These are phyloP conservation scores for Ceriops zippeliana DNA, from an alignment of 345 rosid species.

Conservation along the genomic window DNA sequence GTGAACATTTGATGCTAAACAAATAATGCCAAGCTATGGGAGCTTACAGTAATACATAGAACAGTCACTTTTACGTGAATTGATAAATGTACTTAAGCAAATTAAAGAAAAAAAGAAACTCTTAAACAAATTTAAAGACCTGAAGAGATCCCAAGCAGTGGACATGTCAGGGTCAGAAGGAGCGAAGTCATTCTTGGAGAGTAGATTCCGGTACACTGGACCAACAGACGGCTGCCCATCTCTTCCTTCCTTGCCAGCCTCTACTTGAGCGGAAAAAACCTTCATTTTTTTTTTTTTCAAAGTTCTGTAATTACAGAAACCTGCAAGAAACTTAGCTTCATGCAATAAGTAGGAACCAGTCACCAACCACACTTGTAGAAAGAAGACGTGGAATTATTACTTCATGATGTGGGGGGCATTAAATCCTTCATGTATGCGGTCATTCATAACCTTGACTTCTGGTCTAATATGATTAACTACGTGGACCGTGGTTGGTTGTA, in stretches of 20 bases:
- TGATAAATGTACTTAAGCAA: background rate
- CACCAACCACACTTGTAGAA: background rate
- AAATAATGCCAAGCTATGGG: too few species aligned
- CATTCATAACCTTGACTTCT: background rate
- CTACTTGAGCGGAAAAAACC: slow-evolving; percentile 65
- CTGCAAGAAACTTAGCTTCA: background rate
- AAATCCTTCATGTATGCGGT: background rate
- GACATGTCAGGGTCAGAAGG: slow-evolving; percentile 41
- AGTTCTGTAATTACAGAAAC: background rate
- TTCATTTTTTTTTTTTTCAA: slow-evolving; percentile 35
- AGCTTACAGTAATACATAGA: too few species aligned
- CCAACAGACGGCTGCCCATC: slow-evolving; percentile 82
- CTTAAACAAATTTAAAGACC: slow-evolving; percentile 29
- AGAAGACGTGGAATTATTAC: background rate
- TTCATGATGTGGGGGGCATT: background rate
- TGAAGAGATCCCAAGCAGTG: slow-evolving; percentile 86
- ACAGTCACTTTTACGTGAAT: too few species aligned
- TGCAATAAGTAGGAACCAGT: too few species aligned
- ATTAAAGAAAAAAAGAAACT: background rate
- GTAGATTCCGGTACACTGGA: slow-evolving; percentile 71
- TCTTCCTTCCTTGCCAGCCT: slow-evolving; percentile 67
- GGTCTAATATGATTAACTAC: too few species aligned
- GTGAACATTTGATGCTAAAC: too few species aligned
- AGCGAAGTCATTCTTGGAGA: slow-evolving; percentile 63
- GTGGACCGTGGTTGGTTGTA: too few species aligned